Evolutionary conservation across 768 basidiomycete species (phyloP).

Genomic region (Thelephora aurantiotincta): DNA sequence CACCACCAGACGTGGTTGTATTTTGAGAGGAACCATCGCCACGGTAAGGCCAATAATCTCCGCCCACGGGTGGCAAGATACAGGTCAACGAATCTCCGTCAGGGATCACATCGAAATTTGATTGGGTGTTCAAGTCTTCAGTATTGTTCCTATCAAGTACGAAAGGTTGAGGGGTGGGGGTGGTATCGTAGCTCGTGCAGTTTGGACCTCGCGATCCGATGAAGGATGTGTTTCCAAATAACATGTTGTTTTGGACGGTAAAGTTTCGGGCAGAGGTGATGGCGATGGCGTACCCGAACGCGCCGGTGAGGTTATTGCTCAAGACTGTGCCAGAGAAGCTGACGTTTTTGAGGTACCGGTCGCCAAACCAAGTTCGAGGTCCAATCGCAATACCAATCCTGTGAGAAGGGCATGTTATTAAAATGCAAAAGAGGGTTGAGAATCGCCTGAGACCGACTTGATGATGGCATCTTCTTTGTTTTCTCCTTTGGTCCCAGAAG

Average conservation of each 20-base stretch:
- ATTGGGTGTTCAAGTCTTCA: conserved; percentile 29
- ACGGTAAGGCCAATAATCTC: conserved; percentile 63
- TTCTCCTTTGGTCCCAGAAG: conserved; percentile 32
- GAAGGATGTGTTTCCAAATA: conserved; percentile 62
- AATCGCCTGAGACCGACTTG: conserved; percentile 33
- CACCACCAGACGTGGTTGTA: background rate
- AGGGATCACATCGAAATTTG: conserved; percentile 33
- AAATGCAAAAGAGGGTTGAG: conserved; percentile 1
- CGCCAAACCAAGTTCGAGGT: conserved; percentile 63
- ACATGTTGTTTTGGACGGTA: conserved; percentile 43
- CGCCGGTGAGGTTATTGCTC: conserved; percentile 46
- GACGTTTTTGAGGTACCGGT: conserved; percentile 38
- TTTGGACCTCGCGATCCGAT: conserved; percentile 56
- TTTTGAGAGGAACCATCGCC: conserved; percentile 17
- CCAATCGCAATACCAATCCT: conserved; percentile 77
- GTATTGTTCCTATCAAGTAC: conserved; percentile 35
- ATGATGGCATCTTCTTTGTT: conserved; percentile 49
- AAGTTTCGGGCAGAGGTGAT: conserved; percentile 51
- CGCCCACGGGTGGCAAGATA: conserved; percentile 49
- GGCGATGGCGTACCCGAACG: conserved; percentile 65
- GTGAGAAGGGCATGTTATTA: background rate
- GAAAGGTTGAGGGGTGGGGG: conserved; percentile 45
- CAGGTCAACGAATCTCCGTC: conserved; percentile 51
- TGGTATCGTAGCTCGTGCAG: conserved; percentile 34
- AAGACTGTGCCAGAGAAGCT: conserved; percentile 37